phyloP scores from a whole-genome alignment of 768 basidiomycete species.

The Amanita inopinata region DNA sequence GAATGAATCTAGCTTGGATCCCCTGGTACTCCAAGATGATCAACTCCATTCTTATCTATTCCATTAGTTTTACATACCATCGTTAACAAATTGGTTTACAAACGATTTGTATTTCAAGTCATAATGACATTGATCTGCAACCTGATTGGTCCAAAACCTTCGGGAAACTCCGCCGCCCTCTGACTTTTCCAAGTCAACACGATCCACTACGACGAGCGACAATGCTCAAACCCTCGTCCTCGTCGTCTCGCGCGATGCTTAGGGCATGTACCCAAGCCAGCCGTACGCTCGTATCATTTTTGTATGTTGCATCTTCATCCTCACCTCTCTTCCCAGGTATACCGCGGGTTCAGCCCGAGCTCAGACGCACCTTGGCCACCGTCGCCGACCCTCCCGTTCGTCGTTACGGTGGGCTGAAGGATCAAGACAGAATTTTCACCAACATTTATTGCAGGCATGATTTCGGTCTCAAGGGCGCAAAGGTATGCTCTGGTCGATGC shows the following conservation, averaged over 20 bases:
- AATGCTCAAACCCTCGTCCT: slow-evolving; percentile 24
- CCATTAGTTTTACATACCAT: too few relatives aligned
- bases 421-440: slow-evolving; percentile 91
- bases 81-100: too few relatives aligned
- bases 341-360: neutral
- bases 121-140: too few relatives aligned
- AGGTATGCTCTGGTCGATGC: slow-evolving; percentile 36
- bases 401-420: slow-evolving; percentile 87
- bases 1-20: too few relatives aligned
- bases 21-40: too few relatives aligned
- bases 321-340: slow-evolving; percentile 17
- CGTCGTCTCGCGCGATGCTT: slow-evolving; percentile 27
- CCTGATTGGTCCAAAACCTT: slow-evolving; percentile 9
- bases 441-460: slow-evolving; percentile 86
- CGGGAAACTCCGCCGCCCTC: slow-evolving; percentile 21
- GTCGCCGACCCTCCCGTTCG: slow-evolving; percentile 80
- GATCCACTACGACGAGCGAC: slow-evolving; percentile 23
- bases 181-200: slow-evolving; percentile 17
- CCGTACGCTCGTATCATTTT: slow-evolving; percentile 16
- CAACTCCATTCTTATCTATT: too few relatives aligned
- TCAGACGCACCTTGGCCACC: slow-evolving; percentile 50
- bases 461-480: slow-evolving; percentile 86
- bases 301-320: slow-evolving; percentile 3
- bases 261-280: slow-evolving; percentile 19
- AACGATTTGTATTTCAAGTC: too few relatives aligned